Evolutionary conservation across 176 grass and related monocot genomes (phyloP), one percentile per base, ranked within the genome.

Genomic region (Phyllostachys edulis): DNA sequence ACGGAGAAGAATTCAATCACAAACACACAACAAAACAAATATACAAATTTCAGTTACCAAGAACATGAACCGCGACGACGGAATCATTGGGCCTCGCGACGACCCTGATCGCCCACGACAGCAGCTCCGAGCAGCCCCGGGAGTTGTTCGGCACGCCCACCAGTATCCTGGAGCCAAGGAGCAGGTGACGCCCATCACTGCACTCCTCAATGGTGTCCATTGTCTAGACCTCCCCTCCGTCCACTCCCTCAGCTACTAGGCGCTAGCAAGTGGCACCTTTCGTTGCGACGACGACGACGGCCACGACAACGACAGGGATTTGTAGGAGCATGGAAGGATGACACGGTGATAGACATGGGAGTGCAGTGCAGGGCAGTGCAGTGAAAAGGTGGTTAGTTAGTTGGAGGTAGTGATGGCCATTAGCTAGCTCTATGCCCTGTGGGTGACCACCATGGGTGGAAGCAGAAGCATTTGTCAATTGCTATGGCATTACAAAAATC

Each of bases 161-260:
- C 40, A 96, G 81, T 72, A 99, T 90, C 87, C 91, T 94, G 32
- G 81, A 83, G 45, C 87, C 77, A 0, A 49, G 39, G 34, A 75
- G 3, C 82, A 65, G 76, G 49, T 5, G 73, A n/a, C 73, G 12
- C 18, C 66, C 52, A 5, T 61, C 75, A 38, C 4, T 76, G 76
- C 82, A 85, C 85, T 96, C 96, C 82, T 95, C 87, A 36, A 92
- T 90, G 29, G 91, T 80, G 79, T 94, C 93, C 96, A 98, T 98
- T 7, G 24, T 29, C 71, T 36, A 2, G 6, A 38, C 38, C 51
- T 62, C 34, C 23, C 5, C 37, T 63, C 9, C 2, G 0, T 10
- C 51, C 18, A 7, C 71, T 36, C 71, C 45, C n/a, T 16, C 49
- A 66, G 84, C 55, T 73, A 27, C 27, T 69, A n/a, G 44, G 56